Base-by-base conservation (phyloP, 2,329 filamentous ascomycete species). In the Scedosporium dehoogii region DNA sequence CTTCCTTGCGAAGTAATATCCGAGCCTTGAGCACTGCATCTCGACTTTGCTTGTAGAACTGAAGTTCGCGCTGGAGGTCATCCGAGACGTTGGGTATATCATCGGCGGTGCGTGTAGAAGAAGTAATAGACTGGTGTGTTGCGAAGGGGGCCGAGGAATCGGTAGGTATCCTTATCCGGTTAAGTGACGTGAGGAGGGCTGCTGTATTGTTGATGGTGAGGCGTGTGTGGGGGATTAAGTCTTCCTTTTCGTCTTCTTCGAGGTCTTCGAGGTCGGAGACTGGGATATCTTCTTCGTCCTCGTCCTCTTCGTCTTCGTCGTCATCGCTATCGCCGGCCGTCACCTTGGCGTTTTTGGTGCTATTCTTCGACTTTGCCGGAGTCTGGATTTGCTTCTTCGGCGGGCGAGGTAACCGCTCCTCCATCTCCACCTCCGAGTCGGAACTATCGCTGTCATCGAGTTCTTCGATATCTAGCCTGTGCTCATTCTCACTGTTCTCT, bases 191-290 rank as follows among this genome's bases (percentile, higher is more conserved):
- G 67, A 85, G 84, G 60, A 99, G 89, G 41, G 93, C 94, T 67
- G 90, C 81, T 61, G 90, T 92, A 79, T 99, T 99, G 83, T 99
- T 97, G 79, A 97, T 97, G 61, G 92, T 97, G 67, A 97, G 87
- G 69, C 92, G 90, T 73, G 94, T 91, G 77, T 96, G 90, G 16
- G 92, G 91, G 65, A 96, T 85, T 48, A 96, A 84, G 71, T 96
- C 92, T 75, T 90, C 90, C 69, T 85, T 88, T 69, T 96, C 92
- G 66, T 90, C 89, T 21, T 90, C 91, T 61, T 89, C 78, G 29
- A 86, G 77, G 60, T 90, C 90, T 69, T 90, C 89, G 60, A 94
- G 86, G 69, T 97, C 92, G 38, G 91, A 96, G 66, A 96, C 84
- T 3, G 92, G 88, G 55, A 97, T 92, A 67, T 96, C 92, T 67